Base-by-base conservation (phyloP, 768 basidiomycete genomes). In the Rhizopogon rudus region DNA sequence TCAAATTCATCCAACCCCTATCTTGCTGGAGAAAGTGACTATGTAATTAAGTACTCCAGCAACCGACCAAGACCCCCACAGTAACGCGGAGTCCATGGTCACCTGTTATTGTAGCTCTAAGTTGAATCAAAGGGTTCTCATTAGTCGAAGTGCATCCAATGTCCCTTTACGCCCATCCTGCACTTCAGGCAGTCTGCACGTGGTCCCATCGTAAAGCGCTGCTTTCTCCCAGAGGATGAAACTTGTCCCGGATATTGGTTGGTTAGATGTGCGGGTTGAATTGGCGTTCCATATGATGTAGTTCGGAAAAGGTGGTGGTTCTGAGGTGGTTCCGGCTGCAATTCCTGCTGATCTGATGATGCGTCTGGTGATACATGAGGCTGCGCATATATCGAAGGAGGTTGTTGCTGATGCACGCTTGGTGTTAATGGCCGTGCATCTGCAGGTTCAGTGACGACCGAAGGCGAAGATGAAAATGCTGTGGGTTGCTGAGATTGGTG, bases 181-280 rank as follows among this genome's bases (percentile, higher is more conserved):
- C 87, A 88, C 57, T 86, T 87, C 48, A 82, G 70, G 62, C 86
- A 88, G 63, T 85, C 87, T 3, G 79, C 73, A 10, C 86, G 79
- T 3, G 86, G 87, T 29, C 86, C 86, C 86, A 88, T 88, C 54
- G 80, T 83, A 56, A 87, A 77, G 4, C 81, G 75, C 57, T 77
- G 80, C 55, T 72, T 77, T 55, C 73, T 68, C 2, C 57, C 54
- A 37, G 57, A 60, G 5, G 60, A 53, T 42, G 54, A 56, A 17
- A 22, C 31, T 16, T 8, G 14, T 49, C 20, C 48, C 22, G 20
- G 20, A 37, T 14, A 37, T 49, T 37, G 20, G 22, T 6, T 25
- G 9, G 20, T 25, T 8, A 35, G 14, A 25, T 10, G 48, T 22
- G 14, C 2, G 13, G 46, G 8, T 49, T 20, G 5, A 8, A 35